phyloP scores from a whole-genome alignment of 768 basidiomycete genomes.

The Boletus reticuloceps region DNA sequence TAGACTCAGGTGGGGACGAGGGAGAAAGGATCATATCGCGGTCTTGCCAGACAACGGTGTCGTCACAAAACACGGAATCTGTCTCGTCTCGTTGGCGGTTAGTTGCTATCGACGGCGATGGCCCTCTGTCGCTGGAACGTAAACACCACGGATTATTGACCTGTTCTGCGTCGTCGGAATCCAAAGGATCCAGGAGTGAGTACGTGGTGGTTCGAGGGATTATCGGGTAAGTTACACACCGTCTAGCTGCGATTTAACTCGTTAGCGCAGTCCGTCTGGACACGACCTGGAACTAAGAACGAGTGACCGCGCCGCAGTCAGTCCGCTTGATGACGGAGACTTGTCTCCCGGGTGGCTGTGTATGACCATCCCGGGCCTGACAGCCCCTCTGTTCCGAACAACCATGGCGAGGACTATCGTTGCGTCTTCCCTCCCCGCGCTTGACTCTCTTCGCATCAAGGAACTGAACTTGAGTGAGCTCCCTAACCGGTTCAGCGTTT shows the following conservation, averaged over 20 bases:
- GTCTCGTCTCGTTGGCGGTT: background rate
- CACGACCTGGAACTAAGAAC: background rate
- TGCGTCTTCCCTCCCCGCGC: background rate
- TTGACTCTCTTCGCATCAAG: background rate
- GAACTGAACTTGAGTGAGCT: background rate
- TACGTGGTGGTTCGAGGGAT: background rate
- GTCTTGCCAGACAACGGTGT: background rate
- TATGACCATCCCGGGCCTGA: too few relatives aligned
- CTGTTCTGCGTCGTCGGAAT: background rate
- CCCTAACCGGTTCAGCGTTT: background rate
- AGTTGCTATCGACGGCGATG: background rate
- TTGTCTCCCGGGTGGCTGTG: too few relatives aligned
- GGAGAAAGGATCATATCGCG: slow-evolving; percentile 20
- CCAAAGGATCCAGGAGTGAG: background rate
- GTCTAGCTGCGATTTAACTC: background rate
- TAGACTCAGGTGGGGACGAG: slow-evolving; percentile 10
- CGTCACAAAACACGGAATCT: background rate
- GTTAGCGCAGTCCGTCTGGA: background rate
- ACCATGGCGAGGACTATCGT: too few relatives aligned
- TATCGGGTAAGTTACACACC: background rate
- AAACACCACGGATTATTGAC: slow-evolving; percentile 7
- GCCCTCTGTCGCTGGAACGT: background rate
- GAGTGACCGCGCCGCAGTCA: background rate
- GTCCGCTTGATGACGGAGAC: too few relatives aligned
- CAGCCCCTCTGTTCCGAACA: too few relatives aligned